A percentile compares a stretch with the other conserved stretches of the same genome.
These are phyloP conservation scores for Wickerhamomyces xylosicus DNA, from an alignment of 805 yeast genomes.

Conservation along the genomic window DNA sequence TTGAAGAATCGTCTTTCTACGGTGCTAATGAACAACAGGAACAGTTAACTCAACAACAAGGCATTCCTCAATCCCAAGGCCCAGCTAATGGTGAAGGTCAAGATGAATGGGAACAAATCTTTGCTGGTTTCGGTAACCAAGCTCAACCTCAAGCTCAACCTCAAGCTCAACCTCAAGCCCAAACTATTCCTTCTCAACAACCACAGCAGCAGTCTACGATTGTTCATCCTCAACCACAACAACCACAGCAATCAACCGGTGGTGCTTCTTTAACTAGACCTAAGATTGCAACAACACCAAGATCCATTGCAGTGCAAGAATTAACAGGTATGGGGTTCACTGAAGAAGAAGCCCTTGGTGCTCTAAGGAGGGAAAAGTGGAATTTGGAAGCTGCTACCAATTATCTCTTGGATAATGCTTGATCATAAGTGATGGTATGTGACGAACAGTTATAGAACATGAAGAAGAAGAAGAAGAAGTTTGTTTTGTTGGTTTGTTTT, in stretches of 20 bases:
- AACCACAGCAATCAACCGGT: constrained; percentile 7
- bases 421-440: no score
- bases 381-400: constrained; percentile 83
- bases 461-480: no score
- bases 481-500: no score
- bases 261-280: constrained; percentile 10
- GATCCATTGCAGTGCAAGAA: constrained; percentile 58
- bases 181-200: constrained; percentile 4
- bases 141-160: constrained; percentile 19
- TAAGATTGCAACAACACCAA: constrained; percentile 33
- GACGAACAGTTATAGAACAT: no score
- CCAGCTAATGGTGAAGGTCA: constrained; percentile 5
- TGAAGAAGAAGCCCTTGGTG: constrained; percentile 50
- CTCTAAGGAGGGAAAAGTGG: constrained; percentile 63
- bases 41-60: not conserved
- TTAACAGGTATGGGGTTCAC: constrained; percentile 86
- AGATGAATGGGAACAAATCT: constrained; percentile 85
- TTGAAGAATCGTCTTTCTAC: constrained; percentile 15
- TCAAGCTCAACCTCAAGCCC: constrained; percentile 11
- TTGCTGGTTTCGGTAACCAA: constrained; percentile 76
- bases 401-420: constrained; percentile 61
- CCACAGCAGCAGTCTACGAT: no score
- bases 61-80: not conserved
- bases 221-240: constrained; percentile 10
- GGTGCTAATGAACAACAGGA: constrained; percentile 12